Evolutionary conservation across 441 rosid genomes (phyloP).

Genomic region (Daphne laureola): DNA sequence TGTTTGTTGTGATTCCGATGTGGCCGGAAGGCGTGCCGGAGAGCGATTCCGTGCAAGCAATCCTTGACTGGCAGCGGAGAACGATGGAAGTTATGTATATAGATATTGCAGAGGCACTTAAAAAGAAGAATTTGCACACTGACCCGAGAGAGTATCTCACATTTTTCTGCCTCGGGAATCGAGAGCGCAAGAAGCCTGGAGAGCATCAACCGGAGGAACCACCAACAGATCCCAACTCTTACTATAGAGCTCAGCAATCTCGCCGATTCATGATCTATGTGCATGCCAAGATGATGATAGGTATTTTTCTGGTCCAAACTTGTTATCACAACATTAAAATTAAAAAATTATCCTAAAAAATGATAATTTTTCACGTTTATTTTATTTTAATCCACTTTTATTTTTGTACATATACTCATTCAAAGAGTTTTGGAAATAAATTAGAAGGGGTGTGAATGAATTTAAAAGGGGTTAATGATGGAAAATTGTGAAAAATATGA

Average conservation of each 20-base stretch:
- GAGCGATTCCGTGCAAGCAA: constrained; percentile 89
- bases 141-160: constrained; percentile 88
- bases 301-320: no score
- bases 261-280: constrained; percentile 98
- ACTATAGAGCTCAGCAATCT: constrained; percentile 68
- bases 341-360: no score
- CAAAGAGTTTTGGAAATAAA: no score
- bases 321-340: no score
- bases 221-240: constrained; percentile 51
- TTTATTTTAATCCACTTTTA: no score
- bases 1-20: constrained; percentile 91
- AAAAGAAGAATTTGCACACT: constrained; percentile 49
- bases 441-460: no score
- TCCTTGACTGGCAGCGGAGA: constrained; percentile 93
- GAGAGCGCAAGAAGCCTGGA: constrained; percentile 72
- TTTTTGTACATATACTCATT: no score
- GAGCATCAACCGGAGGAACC: constrained; percentile 70
- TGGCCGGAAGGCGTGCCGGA: constrained; percentile 99
- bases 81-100: constrained; percentile 95
- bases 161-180: constrained; percentile 90
- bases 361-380: no score
- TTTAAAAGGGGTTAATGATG: no score
- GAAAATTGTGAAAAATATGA: no score
- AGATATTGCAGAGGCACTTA: constrained; percentile 65
- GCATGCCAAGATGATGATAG: constrained; percentile 97